Percentiles rank a stretch among this genome's conserved stretches.
These are phyloP conservation scores for Aotearoamyces nothofagi DNA, from an alignment of 2,329 filamentous ascomycete species.

Conservation along the genomic window DNA sequence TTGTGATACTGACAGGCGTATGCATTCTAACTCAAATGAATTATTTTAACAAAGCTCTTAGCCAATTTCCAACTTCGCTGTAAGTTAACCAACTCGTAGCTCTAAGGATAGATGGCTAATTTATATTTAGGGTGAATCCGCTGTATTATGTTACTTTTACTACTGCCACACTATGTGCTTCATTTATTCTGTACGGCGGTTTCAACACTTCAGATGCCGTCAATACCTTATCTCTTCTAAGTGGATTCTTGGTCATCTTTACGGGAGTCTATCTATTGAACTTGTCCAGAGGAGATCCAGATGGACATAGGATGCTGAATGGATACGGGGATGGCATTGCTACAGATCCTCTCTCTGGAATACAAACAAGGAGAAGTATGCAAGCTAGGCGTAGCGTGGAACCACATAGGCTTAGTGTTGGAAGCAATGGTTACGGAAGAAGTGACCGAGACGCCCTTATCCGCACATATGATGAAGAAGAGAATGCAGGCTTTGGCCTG, in stretches of 20 bases:
- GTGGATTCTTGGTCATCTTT: conserved; percentile 89
- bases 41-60: conserved; percentile 97
- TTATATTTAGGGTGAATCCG: conserved; percentile 43
- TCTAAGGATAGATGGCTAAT: conserved; percentile 6
- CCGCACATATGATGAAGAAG: conserved; percentile 77
- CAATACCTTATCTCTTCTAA: conserved; percentile 83
- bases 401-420: conserved; percentile 42
- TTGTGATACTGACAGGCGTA: conserved; percentile 80
- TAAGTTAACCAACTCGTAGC: conserved; percentile 31
- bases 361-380: conserved; percentile 88
- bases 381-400: conserved; percentile 66
- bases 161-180: conserved; percentile 82
- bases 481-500: conserved; percentile 57
- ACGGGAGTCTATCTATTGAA: conserved; percentile 92
- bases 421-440: conserved; percentile 38
- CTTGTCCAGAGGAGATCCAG: conserved; percentile 81
- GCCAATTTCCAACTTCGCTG: conserved; percentile 96
- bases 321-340: conserved; percentile 64
- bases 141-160: conserved; percentile 96
- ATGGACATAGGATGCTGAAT: conserved; percentile 53
- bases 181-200: conserved; percentile 88
- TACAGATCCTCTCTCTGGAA: conserved; percentile 77
- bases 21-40: conserved; percentile 99
- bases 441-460: conserved; percentile 70
- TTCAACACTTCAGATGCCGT: conserved; percentile 91